These are phyloP conservation scores for Peronospora tabacina DNA, from an alignment of 352 stramenopile species.

Conservation along the genomic window DNA sequence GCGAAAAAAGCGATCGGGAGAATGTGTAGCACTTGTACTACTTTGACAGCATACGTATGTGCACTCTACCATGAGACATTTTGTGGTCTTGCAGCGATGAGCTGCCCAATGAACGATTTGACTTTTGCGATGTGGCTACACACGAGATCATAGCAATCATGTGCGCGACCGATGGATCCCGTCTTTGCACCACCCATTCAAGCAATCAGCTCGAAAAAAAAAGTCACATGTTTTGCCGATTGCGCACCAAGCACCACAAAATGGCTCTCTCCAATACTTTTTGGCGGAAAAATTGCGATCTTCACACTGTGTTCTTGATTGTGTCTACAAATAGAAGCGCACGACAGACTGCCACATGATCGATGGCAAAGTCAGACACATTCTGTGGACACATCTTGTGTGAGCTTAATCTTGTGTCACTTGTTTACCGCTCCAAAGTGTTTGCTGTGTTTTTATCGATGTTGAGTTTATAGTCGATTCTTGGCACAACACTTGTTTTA, in stretches of 20 bases:
- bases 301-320: neutral
- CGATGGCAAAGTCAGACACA: neutral
- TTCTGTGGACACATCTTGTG: neutral
- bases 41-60: too few relatives aligned
- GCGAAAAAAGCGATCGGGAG: too few relatives aligned
- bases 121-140: neutral
- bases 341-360: neutral
- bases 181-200: conserved; percentile 14
- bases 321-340: conserved; percentile 1
- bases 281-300: too few relatives aligned
- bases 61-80: too few relatives aligned
- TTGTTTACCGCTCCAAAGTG: neutral
- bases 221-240: too few relatives aligned
- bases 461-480: too few relatives aligned
- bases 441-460: too few relatives aligned
- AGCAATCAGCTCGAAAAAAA: neutral
- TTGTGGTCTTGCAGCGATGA: too few relatives aligned
- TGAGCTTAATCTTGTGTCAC: neutral
- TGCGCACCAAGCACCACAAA: too few relatives aligned
- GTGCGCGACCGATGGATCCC: neutral
- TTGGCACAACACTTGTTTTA: neutral
- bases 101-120: too few relatives aligned
- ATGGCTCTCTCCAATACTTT: too few relatives aligned
- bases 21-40: too few relatives aligned
- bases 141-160: conserved; percentile 19